Evolutionary conservation across 345 rosid species (phyloP).

Genomic region (Hibiscus trionum): DNA sequence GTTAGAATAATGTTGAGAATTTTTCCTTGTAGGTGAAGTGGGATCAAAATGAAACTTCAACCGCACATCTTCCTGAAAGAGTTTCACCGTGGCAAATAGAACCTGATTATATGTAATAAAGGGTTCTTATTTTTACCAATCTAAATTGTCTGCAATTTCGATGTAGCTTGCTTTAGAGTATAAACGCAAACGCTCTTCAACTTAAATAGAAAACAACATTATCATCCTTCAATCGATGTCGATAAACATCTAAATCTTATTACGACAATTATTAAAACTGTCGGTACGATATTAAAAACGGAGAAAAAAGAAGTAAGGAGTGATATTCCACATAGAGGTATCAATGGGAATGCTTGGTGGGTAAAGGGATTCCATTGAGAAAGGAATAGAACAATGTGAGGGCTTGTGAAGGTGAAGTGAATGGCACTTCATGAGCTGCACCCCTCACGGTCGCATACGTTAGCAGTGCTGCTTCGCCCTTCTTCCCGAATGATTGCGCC

Average conservation of each 20-base stretch:
- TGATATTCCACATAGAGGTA: not conserved
- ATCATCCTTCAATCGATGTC: not conserved
- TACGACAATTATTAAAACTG: not conserved
- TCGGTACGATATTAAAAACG: not conserved
- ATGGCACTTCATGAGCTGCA: slow-evolving; percentile 9
- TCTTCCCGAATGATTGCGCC: not conserved
- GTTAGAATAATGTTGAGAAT: too few relatives aligned
- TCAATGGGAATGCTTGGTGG: not conserved
- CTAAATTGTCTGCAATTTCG: too few relatives aligned
- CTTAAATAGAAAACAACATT: too few relatives aligned
- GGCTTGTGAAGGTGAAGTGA: slow-evolving; percentile 11
- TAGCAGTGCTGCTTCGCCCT: not conserved
- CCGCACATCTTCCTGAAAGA: not conserved
- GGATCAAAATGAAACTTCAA: not conserved
- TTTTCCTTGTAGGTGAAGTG: not conserved
- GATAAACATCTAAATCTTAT: not conserved
- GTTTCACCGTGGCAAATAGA: not conserved
- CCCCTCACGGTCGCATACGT: slow-evolving; percentile 3
- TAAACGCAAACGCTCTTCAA: too few relatives aligned
- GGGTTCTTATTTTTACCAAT: too few relatives aligned
- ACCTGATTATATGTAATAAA: not conserved
- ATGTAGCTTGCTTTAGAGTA: too few relatives aligned
- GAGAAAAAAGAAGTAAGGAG: not conserved
- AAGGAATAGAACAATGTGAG: slow-evolving; percentile 4
- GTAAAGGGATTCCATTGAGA: not conserved